phyloP scores from a whole-genome alignment of 257 asterid species.

The Solanum sitiens region DNA sequence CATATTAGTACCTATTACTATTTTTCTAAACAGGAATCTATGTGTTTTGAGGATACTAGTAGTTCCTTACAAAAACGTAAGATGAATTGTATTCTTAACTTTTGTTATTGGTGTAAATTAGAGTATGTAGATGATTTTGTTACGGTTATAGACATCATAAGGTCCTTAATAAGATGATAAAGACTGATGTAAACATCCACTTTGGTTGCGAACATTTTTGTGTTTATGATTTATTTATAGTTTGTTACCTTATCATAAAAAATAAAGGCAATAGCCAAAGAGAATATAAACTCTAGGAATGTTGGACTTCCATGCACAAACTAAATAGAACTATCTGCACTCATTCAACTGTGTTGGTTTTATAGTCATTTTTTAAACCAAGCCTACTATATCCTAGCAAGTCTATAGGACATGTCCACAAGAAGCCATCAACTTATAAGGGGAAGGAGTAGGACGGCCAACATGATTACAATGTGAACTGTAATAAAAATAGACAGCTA shows the following conservation, averaged over 20 bases:
- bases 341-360: not conserved
- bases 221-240: not conserved
- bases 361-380: not conserved
- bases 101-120: not conserved
- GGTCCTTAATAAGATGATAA: not conserved
- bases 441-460: not conserved
- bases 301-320: not conserved
- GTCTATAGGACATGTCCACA: not conserved
- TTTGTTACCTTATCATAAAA: not conserved
- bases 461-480: not conserved
- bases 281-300: not conserved
- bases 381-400: not conserved
- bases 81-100: not conserved
- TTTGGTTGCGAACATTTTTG: not conserved
- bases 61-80: not conserved
- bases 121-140: not conserved
- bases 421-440: not conserved
- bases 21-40: not conserved
- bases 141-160: not conserved
- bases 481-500: not conserved
- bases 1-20: not conserved
- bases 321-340: not conserved
- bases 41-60: not conserved
- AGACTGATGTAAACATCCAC: not conserved
- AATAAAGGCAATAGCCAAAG: not conserved